Base-by-base conservation (phyloP, 371 early-diverging fungal species). In the Syncephalastrum racemosum region DNA sequence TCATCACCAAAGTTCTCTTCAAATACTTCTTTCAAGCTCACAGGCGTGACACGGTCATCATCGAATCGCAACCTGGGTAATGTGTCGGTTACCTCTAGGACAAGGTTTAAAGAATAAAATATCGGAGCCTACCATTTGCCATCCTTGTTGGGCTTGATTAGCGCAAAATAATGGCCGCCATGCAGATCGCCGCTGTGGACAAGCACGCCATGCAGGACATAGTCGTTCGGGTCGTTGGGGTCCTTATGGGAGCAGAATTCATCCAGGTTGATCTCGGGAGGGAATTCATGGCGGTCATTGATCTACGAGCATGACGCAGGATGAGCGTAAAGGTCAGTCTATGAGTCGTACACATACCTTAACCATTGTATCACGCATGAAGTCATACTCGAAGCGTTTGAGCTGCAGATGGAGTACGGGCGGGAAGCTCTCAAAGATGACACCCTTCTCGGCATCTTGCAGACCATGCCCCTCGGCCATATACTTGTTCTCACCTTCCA, bases 401-500 rank as follows among this genome's bases (percentile, higher is more conserved):
- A 99, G 75, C 67, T 99, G 98, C 51, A 99, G 68, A 70, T 99
- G 99, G 39, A 99, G 79, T 2, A 99, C 95, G 0, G 95, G 95
- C 10, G 99, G 99, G 64, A 99, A 92, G 16, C 82, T 81, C 59
- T 89, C 88, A 71, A 99, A 98, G 15, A 91, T 90, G 24, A 97
- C 96, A 46, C 97, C 95, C 71, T 98, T 99, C 53, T 86, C 85
- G 18, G 99, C 99, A 63, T 93, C 92, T 82, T 97, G 97, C 47
- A 96, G 76, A 1, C 99, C 99, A 71, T 90, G 82, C 12, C 92
- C 94, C 63, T 99, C 99, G 45, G 99, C 98, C 71, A 81, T 81
- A 70, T 99, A 99, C 69, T 92, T 92, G 83, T 99, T 99, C 20
- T 98, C 98, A 10, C 95, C 99, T 53, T 97, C 92, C 51, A 99